Evolutionary conservation across 805 yeast species (phyloP).

Genomic region (Priceomyces medius): DNA sequence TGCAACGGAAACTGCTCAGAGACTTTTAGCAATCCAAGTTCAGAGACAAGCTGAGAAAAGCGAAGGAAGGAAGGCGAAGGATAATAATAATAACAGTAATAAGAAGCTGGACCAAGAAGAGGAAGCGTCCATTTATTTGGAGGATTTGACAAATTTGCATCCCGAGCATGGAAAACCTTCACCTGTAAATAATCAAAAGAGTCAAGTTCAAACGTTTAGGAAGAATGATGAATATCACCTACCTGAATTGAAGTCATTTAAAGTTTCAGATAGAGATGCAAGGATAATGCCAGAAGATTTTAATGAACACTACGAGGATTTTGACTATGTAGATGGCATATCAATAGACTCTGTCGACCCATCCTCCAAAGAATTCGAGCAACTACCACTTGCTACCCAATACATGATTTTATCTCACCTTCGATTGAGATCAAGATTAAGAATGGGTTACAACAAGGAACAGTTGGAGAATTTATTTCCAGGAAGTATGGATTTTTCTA

Average conservation of each 20-base stretch:
- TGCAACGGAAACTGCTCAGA: slow-evolving; percentile 74
- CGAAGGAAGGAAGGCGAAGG: slow-evolving; percentile 1
- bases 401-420: slow-evolving; percentile 84
- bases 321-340: slow-evolving; percentile 61
- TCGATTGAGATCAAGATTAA: slow-evolving; percentile 77
- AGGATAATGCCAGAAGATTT: slow-evolving; percentile 77
- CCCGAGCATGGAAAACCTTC: slow-evolving; percentile 8
- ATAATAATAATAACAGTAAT: slow-evolving; percentile 3
- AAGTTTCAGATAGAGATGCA: slow-evolving; percentile 56
- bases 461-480: slow-evolving; percentile 83
- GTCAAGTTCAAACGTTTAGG: slow-evolving; percentile 3
- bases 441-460: slow-evolving; percentile 94
- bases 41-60: slow-evolving; percentile 50
- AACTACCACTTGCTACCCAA: slow-evolving; percentile 80
- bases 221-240: slow-evolving; percentile 81
- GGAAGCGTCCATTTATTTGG: slow-evolving; percentile 17
- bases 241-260: slow-evolving; percentile 64
- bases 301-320: slow-evolving; percentile 52
- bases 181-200: not conserved
- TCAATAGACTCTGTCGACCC: slow-evolving; percentile 80
- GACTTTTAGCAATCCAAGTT: slow-evolving; percentile 74
- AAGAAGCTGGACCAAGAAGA: slow-evolving; percentile 3
- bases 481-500: slow-evolving; percentile 83
- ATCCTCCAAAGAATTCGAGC: slow-evolving; percentile 69
- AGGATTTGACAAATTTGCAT: slow-evolving; percentile 25